Percentiles rank a stretch among this genome's conserved stretches.
Conservation (phyloP, 768 basidiomycete species). For the Ramaria rubella region DNA sequence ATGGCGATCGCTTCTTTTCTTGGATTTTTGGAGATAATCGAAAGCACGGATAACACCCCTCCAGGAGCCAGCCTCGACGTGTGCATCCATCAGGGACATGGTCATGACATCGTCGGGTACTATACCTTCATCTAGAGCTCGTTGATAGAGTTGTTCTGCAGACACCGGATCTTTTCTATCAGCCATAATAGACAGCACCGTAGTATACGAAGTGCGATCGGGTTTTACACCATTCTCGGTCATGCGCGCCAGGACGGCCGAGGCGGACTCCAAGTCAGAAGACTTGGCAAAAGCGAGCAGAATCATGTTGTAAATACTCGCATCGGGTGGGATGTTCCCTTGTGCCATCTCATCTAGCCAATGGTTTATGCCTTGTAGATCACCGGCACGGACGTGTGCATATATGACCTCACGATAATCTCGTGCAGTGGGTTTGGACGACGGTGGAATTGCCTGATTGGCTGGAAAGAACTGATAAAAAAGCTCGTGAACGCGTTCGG, state of each 20-base stretch:
- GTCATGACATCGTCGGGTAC: constrained; percentile 60
- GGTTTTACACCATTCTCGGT: constrained; percentile 40
- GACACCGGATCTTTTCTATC: constrained; percentile 52
- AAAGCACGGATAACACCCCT: constrained; percentile 63
- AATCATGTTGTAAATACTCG: constrained; percentile 52
- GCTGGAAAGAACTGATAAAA: constrained; percentile 53
- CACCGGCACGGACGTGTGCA: constrained; percentile 42
- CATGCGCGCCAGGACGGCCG: constrained; percentile 56
- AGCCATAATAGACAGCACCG: constrained; percentile 60
- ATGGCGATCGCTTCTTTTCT: constrained; percentile 32
- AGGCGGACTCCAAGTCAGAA: constrained; percentile 49
- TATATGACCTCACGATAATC: constrained; percentile 55
- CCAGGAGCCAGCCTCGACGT: constrained; percentile 80
- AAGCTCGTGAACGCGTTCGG: constrained; percentile 35
- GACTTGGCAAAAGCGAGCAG: constrained; percentile 48
- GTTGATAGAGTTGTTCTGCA: constrained; percentile 61
- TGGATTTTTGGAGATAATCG: constrained; percentile 44
- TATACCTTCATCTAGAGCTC: constrained; percentile 55
- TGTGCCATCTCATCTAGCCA: constrained; percentile 51
- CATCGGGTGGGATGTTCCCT: constrained; percentile 46
- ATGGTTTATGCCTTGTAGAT: constrained; percentile 40
- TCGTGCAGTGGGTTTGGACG: constrained; percentile 34
- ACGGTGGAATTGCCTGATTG: constrained; percentile 22
- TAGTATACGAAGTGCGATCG: constrained; percentile 52
- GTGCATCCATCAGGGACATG: constrained; percentile 70